These are phyloP conservation scores for Ambrosiella xylebori DNA, from an alignment of 2,329 filamentous ascomycete genomes.

Conservation along the genomic window DNA sequence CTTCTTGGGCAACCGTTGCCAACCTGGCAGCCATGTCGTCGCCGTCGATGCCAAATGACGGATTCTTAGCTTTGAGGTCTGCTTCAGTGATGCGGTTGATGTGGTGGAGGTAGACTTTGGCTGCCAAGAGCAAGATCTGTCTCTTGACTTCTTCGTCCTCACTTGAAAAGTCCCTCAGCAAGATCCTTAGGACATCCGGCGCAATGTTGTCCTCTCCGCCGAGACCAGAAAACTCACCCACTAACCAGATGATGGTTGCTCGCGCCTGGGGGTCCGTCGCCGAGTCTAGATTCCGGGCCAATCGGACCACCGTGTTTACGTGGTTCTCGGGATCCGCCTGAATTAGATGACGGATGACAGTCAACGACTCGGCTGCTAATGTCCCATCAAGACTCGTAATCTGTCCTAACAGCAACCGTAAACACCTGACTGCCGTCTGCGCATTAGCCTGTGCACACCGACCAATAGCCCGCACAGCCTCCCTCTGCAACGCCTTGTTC, in stretches of 20 bases:
- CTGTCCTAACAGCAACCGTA: slow-evolving; percentile 68
- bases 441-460: slow-evolving; percentile 71
- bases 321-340: slow-evolving; percentile 75
- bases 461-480: slow-evolving; percentile 83
- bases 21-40: slow-evolving; percentile 16
- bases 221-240: slow-evolving; percentile 77
- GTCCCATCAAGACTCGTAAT: slow-evolving; percentile 77
- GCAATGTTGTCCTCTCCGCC: slow-evolving; percentile 78
- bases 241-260: slow-evolving; percentile 92
- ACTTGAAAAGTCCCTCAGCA: slow-evolving; percentile 67
- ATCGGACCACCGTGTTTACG: slow-evolving; percentile 64
- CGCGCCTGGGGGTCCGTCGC: slow-evolving; percentile 75
- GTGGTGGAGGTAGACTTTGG: slow-evolving; percentile 91
- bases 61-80: slow-evolving; percentile 7
- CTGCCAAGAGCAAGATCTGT: slow-evolving; percentile 80
- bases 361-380: slow-evolving; percentile 79
- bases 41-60: neutral
- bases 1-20: slow-evolving; percentile 15
- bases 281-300: slow-evolving; percentile 82
- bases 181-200: slow-evolving; percentile 73
- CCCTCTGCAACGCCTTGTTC: slow-evolving; percentile 63
- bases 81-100: slow-evolving; percentile 45
- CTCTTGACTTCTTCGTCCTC: slow-evolving; percentile 77
- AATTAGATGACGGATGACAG: slow-evolving; percentile 88
- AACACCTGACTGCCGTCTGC: slow-evolving; percentile 56